Base-by-base conservation (phyloP, 2,329 filamentous ascomycete species). In the Clarireedia sp. region DNA sequence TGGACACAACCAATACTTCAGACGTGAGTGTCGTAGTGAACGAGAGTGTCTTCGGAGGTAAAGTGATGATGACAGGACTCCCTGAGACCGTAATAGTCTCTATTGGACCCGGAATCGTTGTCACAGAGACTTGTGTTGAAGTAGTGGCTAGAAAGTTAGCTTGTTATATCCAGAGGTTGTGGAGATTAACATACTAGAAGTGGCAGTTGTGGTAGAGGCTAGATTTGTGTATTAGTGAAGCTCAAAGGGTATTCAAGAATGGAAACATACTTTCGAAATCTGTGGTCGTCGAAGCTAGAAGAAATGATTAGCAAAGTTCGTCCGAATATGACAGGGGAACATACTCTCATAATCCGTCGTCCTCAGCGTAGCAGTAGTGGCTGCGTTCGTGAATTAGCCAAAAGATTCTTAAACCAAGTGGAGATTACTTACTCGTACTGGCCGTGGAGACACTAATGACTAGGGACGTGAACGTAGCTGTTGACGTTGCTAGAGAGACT, bases 141-240 rank as follows among this genome's bases (percentile, higher is more conserved):
- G 46, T 48, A n/a, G 33, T 17, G 37, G 17, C 38, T 51, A 44
- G 8, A 37, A 17, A 36, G 48, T 59, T 44, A 59, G 57, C 44
- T 33, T 24, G 23, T 33, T 33, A 48, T 23, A 36, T 1, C n/a
- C 21, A 33, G 40, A 4, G 10, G 12, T 43, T 3, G 5, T 36
- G 7, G 3, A 9, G 23, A 36, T 14, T 4, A 24, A 41, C 58
- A 50, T 56, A 60, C 55, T 56, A 10, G 44, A 51, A 17, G 51
- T 54, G 8, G 49, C 51, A 5, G 53, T 58, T 33, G 26, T 37
- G 12, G 46, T 48, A 14, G 46, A 10, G 12, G 46, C 41, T 48
- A 17, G 9, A 9, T 3, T 10, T 48, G n/a, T 33, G 17, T 48
- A 21, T 19, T 21, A 48, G 26, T 10, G 17, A 33, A 16, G n/a